Base-by-base conservation (phyloP, 2,329 filamentous ascomycete species). In the Penicillium griseofulvum region DNA sequence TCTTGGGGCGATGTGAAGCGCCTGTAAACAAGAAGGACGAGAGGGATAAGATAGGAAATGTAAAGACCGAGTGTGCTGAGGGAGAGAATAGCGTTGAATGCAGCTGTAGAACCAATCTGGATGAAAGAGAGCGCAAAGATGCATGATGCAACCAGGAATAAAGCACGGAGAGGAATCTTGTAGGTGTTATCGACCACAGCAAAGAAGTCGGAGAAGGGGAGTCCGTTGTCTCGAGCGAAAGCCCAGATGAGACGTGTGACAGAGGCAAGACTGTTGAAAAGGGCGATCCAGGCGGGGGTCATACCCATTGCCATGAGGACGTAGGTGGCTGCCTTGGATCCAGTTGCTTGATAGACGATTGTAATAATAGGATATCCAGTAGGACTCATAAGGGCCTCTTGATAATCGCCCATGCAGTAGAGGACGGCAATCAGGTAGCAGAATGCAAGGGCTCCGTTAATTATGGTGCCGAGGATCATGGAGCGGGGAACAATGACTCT, bases 31-130 rank as follows among this genome's bases (percentile, higher is more conserved):
- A 78, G 56, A 11, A 64, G 75, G n/a, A 69, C 58, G 43, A 79
- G 75, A 10, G 61, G 59, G 19, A 81, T 73, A 48, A 81, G 72
- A 63, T 82, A 83, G 24, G 78, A 80, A 47, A 74, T 74, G 24
- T 82, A 76, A 16, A 82, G 73, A 6, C 76, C 76, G 39, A 74
- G 75, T 41, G 80, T 72, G 12, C 75, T 75, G 11, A 83, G 70
- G 2, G 79, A 81, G n/a, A 80, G 71, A 58, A 82, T 77, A 52
- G 77, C 78, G 63, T 81, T 80, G 68, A 82, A 81, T 7, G 80
- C 80, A 19, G 74, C 72, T 10, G 72, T 67, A 17, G 74, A 80
- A 33, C 76, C 79, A 42, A 81, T 75, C 65, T 78, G 79, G 68
- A 81, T 80, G 42, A 80, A 68, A 7, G 60, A 66, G 17, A 71